These are phyloP conservation scores for Begonia fuchsioides DNA, from an alignment of 306 rosid genomes.

Conservation along the genomic window DNA sequence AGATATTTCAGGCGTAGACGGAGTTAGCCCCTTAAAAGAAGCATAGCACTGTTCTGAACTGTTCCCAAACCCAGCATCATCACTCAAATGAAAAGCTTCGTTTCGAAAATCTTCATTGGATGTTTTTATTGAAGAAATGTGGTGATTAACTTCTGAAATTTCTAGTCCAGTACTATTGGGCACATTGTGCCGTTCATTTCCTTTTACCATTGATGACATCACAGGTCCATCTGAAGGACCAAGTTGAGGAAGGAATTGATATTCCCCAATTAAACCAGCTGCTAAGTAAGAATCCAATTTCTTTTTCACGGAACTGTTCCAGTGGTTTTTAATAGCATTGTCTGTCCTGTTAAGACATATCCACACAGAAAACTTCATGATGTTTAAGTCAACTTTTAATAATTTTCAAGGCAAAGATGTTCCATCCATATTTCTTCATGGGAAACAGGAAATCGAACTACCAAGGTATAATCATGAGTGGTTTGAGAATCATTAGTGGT, in stretches of 20 bases:
- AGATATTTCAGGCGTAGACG: slow-evolving; percentile 41
- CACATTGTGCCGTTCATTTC: slow-evolving; percentile 25
- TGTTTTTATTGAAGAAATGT: slow-evolving; percentile 29
- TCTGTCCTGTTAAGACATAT: background rate
- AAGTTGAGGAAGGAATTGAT: slow-evolving; percentile 40
- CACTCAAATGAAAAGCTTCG: slow-evolving; percentile 28
- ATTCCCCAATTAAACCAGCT: slow-evolving; percentile 67
- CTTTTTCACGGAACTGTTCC: background rate
- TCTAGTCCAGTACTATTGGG: slow-evolving; percentile 27
- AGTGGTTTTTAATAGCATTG: background rate
- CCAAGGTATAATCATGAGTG: background rate
- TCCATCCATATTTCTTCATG: background rate
- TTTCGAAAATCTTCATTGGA: slow-evolving; percentile 25
- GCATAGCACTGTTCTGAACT: slow-evolving; percentile 59
- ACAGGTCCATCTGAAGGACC: slow-evolving; percentile 38
- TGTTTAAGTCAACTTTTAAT: background rate
- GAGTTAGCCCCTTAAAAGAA: slow-evolving; percentile 41
- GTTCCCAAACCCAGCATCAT: slow-evolving; percentile 33
- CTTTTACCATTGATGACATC: slow-evolving; percentile 46
- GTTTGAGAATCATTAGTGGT: too few species aligned
- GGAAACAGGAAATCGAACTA: background rate
- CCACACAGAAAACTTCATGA: too few species aligned
- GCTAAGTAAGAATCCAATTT: slow-evolving; percentile 53
- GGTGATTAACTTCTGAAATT: slow-evolving; percentile 49
- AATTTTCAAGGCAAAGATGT: background rate